A percentile compares a stretch with the other conserved stretches of the same genome.
These are phyloP conservation scores for Neoboletus brunneissimus DNA, from an alignment of 768 basidiomycete species.

Conservation along the genomic window DNA sequence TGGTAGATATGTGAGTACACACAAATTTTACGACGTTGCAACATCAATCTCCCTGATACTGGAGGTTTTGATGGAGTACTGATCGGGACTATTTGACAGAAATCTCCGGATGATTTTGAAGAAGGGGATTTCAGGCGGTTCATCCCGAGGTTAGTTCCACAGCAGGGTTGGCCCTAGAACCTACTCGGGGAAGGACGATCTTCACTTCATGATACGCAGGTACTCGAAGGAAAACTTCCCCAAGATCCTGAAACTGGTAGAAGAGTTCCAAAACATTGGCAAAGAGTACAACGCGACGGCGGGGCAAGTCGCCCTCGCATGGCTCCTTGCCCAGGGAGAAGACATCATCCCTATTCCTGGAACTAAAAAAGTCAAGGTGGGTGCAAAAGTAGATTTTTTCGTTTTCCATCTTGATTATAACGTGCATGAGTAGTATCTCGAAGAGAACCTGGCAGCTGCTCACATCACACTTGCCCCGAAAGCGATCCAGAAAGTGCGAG, in stretches of 20 bases:
- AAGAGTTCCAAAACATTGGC: constrained; percentile 34
- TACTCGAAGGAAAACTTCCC: constrained; percentile 45
- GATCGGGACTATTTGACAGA: constrained; percentile 12
- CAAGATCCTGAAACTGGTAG: constrained; percentile 39
- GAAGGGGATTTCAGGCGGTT: constrained; percentile 23
- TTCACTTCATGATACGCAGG: background rate
- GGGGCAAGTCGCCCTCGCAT: constrained; percentile 40
- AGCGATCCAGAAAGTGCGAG: constrained; percentile 38
- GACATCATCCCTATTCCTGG: constrained; percentile 43
- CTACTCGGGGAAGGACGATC: background rate
- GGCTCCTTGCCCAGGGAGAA: constrained; percentile 38
- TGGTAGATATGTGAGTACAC: constrained; percentile 38
- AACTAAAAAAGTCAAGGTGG: constrained; percentile 34
- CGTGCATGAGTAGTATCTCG: constrained; percentile 33
- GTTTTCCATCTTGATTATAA: background rate
- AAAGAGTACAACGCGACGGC: constrained; percentile 34
- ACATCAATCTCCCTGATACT: background rate
- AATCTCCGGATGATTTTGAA: constrained; percentile 34
- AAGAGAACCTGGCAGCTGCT: constrained; percentile 44
- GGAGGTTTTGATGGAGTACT: background rate
- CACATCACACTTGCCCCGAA: constrained; percentile 35
- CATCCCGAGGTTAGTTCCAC: constrained; percentile 27
- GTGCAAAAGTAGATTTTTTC: background rate
- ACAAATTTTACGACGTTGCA: too few relatives aligned
- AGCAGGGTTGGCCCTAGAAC: constrained; percentile 3